Conservation (phyloP, 2,329 filamentous ascomycete genomes). For the Talaromyces sp. region DNA sequence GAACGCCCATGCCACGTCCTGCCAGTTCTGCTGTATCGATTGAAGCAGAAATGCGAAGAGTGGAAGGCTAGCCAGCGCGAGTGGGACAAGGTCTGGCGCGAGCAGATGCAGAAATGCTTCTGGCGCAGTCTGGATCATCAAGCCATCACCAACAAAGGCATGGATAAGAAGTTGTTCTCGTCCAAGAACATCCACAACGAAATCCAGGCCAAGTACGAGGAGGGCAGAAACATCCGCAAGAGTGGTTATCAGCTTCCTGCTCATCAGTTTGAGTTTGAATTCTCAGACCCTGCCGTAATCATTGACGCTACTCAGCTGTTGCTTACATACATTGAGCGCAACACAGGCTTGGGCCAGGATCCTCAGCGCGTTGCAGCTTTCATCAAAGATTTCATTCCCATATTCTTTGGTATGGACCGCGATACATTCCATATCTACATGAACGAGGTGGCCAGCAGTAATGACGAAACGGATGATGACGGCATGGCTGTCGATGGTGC, state of each 20-base stretch:
- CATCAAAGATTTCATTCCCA: constrained; percentile 71
- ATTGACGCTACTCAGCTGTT: constrained; percentile 51
- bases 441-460: constrained; percentile 66
- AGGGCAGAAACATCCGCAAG: constrained; percentile 72
- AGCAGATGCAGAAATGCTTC: constrained; percentile 91
- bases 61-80: constrained; percentile 97
- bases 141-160: constrained; percentile 82
- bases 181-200: constrained; percentile 86
- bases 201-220: constrained; percentile 89
- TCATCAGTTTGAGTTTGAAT: constrained; percentile 73
- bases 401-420: constrained; percentile 73
- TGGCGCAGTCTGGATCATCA: constrained; percentile 97
- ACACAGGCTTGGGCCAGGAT: constrained; percentile 56
- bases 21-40: constrained; percentile 78
- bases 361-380: constrained; percentile 73
- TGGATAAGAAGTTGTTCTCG: constrained; percentile 87
- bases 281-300: constrained; percentile 69
- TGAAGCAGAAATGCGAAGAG: constrained; percentile 96
- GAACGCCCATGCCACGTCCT: constrained; percentile 80
- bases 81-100: constrained; percentile 98
- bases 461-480: constrained; percentile 75
- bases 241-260: constrained; percentile 60
- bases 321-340: constrained; percentile 49
- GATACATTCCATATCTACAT: constrained; percentile 67
- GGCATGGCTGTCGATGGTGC: constrained; percentile 70